Conservation (phyloP, 371 early-diverging fungal species). For the Syncephalastrum monosporum region DNA sequence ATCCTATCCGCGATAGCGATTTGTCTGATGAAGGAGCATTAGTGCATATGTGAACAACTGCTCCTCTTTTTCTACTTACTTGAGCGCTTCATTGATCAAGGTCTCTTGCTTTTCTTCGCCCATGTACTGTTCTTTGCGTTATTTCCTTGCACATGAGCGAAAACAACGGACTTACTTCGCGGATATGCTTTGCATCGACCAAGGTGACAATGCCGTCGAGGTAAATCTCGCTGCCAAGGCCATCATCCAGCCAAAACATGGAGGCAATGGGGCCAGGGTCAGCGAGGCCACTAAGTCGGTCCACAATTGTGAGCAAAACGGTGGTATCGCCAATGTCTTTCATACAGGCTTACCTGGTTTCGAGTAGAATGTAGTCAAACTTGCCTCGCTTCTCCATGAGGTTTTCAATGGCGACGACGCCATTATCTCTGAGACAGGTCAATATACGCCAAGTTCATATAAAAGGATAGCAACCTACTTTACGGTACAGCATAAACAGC, state of each 20-base stretch:
- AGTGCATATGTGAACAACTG: background rate
- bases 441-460: background rate
- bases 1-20: conserved; percentile 95
- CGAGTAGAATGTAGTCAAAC: conserved; percentile 94
- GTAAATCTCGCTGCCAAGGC: conserved; percentile 82
- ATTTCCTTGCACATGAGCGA: background rate
- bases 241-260: conserved; percentile 97
- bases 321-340: background rate
- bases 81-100: conserved; percentile 68
- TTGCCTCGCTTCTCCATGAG: conserved; percentile 86
- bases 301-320: too few relatives aligned
- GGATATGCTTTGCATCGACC: conserved; percentile 86
- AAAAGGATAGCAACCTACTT: conserved; percentile 59
- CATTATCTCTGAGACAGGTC: conserved; percentile 68
- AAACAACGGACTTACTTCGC: conserved; percentile 36
- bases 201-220: conserved; percentile 93
- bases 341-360: conserved; percentile 63
- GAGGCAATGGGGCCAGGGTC: conserved; percentile 92
- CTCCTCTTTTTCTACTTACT: conserved; percentile 33
- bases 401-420: conserved; percentile 92
- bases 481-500: conserved; percentile 95
- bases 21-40: conserved; percentile 55
- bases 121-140: conserved; percentile 38
- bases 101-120: conserved; percentile 53
- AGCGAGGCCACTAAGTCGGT: conserved; percentile 57